phyloP scores from a whole-genome alignment of 2,329 filamentous ascomycete species.

The Geosmithia morbida region DNA sequence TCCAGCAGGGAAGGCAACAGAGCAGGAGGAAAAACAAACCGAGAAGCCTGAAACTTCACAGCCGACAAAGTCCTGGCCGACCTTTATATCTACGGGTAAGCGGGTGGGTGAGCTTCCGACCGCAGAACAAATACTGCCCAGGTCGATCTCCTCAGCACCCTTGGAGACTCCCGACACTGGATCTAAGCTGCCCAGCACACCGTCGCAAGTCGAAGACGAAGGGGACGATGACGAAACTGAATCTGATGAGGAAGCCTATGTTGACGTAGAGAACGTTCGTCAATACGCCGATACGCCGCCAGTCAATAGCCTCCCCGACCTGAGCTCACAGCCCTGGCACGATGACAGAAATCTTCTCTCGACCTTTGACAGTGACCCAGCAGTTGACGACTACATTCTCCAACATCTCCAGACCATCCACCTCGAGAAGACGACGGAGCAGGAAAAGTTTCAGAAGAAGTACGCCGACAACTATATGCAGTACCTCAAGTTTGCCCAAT shows the following conservation, averaged over 20 bases:
- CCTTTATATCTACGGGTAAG: background rate
- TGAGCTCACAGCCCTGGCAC: constrained; percentile 29
- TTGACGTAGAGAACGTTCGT: constrained; percentile 33
- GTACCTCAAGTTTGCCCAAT: constrained; percentile 41
- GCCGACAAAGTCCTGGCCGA: background rate
- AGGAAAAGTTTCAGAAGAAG: constrained; percentile 20
- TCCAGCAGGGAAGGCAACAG: background rate
- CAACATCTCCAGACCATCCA: constrained; percentile 27
- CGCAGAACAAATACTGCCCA: background rate
- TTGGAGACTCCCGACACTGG: constrained; percentile 1
- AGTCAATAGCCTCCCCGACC: constrained; percentile 36
- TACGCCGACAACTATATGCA: constrained; percentile 33
- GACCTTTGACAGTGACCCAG: constrained; percentile 22
- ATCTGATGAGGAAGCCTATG: constrained; percentile 36
- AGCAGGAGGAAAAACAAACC: background rate
- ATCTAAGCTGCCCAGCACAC: constrained; percentile 26
- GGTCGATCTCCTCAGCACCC: background rate
- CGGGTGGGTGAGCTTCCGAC: background rate
- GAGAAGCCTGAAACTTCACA: background rate
- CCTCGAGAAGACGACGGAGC: constrained; percentile 18
- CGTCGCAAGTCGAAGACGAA: constrained; percentile 32
- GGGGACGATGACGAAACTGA: constrained; percentile 40
- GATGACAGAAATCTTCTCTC: constrained; percentile 29
- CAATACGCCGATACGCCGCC: constrained; percentile 40
- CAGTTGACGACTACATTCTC: constrained; percentile 29